Base-by-base conservation (phyloP, 139 green algal species). In the Coccomyxa sp. region DNA sequence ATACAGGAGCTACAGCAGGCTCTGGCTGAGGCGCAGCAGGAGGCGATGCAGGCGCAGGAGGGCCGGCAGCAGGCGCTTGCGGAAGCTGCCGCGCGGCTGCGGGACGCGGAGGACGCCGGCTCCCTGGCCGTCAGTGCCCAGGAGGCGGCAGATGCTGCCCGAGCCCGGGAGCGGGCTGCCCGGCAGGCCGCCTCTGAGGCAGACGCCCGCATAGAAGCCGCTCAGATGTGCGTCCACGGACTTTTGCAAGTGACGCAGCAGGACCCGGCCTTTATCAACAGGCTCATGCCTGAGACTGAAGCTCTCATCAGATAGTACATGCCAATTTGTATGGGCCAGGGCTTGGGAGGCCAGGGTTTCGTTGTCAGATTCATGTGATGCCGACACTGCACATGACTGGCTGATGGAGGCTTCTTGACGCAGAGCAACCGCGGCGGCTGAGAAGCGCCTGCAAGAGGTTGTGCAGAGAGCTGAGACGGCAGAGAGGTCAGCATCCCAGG, bases 71-170 rank as follows among this genome's bases (percentile, higher is more conserved):
- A 85, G 12, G 83, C 86, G 1, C n/a, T 8, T 8, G 64, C 58
- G 0, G 81, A 90, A 40, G 86, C 79, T 3, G 74, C 75, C 8
- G 86, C 81, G 6, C 79, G 81, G 33, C 86, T 77, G 8, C 75
- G 41, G 0, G 81, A 85, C 74, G 86, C 83, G 14, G 58, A 76
- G 6, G 71, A 55, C 10, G 81, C 83, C 0, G 83, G 81, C 44
- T 41, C 81, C 40, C 58, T 87, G 31, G 86, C 83, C 22, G 86
- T 79, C n/a, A 39, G 38, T 40, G 83, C 83, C 37, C 77, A 86
- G 82, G 64, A 79, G 75, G 76, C 79, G 2, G 79, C 79, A 12
- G 79, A 85, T 77, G 68, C 83, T 29, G 79, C 83, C 8, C 24
- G 39, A 1, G 82, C 71, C 2, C 39, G 79, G 0, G 79, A 86